phyloP scores from a whole-genome alignment of 768 basidiomycete species.

The Mycena vitilis region DNA sequence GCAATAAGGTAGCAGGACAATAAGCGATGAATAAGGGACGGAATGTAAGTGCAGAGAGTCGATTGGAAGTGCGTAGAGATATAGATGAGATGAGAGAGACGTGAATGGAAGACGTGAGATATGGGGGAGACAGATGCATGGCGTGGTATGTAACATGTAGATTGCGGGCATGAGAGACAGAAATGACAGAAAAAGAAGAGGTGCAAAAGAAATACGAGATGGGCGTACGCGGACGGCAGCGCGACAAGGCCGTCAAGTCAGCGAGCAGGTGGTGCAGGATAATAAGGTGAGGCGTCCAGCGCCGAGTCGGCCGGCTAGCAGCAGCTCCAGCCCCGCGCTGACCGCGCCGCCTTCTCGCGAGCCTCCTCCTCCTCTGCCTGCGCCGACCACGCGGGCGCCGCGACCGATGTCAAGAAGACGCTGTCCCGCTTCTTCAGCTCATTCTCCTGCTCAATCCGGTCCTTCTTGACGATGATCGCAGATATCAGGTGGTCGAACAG shows the following conservation, averaged over 20 bases:
- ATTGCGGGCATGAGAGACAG: neutral
- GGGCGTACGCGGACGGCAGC: neutral
- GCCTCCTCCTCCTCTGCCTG: slow-evolving; percentile 87
- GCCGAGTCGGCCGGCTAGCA: slow-evolving; percentile 57
- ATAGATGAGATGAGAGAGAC: slow-evolving; percentile 43
- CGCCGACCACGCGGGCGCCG: slow-evolving; percentile 79
- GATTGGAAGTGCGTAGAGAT: neutral
- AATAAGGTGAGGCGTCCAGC: slow-evolving; percentile 39
- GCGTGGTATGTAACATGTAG: slow-evolving; percentile 16
- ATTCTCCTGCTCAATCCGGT: slow-evolving; percentile 84
- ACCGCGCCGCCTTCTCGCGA: slow-evolving; percentile 59
- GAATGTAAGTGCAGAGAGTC: slow-evolving; percentile 16
- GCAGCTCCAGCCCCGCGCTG: slow-evolving; percentile 74
- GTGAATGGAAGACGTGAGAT: slow-evolving; percentile 23
- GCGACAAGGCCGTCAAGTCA: neutral
- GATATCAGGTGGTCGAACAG: slow-evolving; percentile 85
- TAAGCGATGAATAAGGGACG: slow-evolving; percentile 32
- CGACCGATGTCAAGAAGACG: slow-evolving; percentile 75
- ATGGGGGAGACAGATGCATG: slow-evolving; percentile 4
- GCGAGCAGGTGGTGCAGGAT: slow-evolving; percentile 52
- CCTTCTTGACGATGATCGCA: slow-evolving; percentile 83
- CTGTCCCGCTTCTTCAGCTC: slow-evolving; percentile 85
- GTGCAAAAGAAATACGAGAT: neutral
- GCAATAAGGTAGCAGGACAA: slow-evolving; percentile 30
- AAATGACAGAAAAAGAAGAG: neutral